Percentiles rank a stretch among this genome's conserved stretches.
These are phyloP conservation scores for Canariomyces notabilis DNA, from an alignment of 2,329 filamentous ascomycete genomes.

Conservation along the genomic window DNA sequence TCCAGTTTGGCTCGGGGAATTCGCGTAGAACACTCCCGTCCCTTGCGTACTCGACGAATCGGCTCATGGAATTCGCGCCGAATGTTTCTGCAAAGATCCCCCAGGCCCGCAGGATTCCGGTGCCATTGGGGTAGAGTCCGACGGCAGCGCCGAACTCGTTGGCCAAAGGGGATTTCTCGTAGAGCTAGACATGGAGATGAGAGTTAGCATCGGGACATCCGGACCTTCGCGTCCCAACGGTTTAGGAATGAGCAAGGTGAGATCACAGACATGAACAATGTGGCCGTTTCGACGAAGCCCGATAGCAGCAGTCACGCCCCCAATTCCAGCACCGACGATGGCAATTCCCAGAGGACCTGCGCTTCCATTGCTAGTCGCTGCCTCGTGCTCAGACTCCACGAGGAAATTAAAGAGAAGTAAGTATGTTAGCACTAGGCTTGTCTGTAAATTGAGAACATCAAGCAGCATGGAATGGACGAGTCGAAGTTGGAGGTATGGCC, in stretches of 20 bases:
- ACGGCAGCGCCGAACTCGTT: constrained; percentile 56
- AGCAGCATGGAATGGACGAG: too few relatives aligned
- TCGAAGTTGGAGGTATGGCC: too few relatives aligned
- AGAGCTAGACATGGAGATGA: constrained; percentile 37
- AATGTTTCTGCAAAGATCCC: constrained; percentile 36
- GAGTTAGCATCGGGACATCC: background rate
- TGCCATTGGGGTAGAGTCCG: constrained; percentile 58
- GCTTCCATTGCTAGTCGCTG: too few relatives aligned
- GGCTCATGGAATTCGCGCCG: constrained; percentile 30
- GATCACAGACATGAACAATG: constrained; percentile 35
- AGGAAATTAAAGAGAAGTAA: too few relatives aligned
- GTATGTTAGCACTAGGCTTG: too few relatives aligned
- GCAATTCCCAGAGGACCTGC: constrained; percentile 19
- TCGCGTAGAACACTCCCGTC: constrained; percentile 21
- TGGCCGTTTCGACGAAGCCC: constrained; percentile 49
- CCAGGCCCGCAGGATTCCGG: constrained; percentile 46
- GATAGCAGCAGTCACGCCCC: constrained; percentile 48
- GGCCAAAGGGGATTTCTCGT: constrained; percentile 52
- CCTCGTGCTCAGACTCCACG: too few relatives aligned
- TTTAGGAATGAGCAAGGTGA: too few relatives aligned
- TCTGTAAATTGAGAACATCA: too few relatives aligned
- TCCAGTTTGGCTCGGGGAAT: constrained; percentile 35
- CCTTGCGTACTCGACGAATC: constrained; percentile 21
- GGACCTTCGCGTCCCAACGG: background rate
- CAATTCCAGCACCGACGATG: constrained; percentile 44